These are phyloP conservation scores for Myriosclerotinia duriaeana DNA, from an alignment of 2,329 filamentous ascomycete genomes.

Conservation along the genomic window DNA sequence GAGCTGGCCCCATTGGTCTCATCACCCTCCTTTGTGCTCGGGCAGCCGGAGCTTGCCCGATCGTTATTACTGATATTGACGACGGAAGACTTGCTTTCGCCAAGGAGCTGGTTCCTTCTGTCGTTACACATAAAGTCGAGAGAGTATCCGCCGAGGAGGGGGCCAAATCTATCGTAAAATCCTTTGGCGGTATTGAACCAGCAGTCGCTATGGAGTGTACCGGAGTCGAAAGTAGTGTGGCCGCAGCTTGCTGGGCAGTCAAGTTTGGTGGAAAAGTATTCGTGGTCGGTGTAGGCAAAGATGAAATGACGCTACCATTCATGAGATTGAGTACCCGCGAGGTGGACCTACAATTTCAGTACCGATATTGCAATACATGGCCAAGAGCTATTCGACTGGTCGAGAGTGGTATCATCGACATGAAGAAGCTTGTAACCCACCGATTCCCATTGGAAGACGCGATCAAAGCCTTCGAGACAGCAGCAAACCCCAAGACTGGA, in stretches of 20 bases:
- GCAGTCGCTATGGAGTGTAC: constrained; percentile 87
- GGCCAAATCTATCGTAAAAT: constrained; percentile 64
- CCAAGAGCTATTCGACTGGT: constrained; percentile 87
- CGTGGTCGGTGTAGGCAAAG: constrained; percentile 91
- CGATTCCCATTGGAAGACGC: constrained; percentile 83
- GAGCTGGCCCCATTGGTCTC: constrained; percentile 90
- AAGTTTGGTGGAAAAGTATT: constrained; percentile 98
- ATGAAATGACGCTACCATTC: constrained; percentile 93
- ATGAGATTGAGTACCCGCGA: constrained; percentile 89
- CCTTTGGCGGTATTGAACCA: constrained; percentile 78
- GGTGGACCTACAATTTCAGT: constrained; percentile 94
- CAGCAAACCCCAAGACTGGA: constrained; percentile 82
- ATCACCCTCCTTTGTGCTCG: constrained; percentile 81
- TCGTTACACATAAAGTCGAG: constrained; percentile 77
- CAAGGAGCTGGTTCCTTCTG: constrained; percentile 75
- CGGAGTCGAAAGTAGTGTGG: constrained; percentile 86
- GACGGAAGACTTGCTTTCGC: constrained; percentile 82
- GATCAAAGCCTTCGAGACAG: constrained; percentile 84
- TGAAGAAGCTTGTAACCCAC: constrained; percentile 84
- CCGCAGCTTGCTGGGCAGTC: constrained; percentile 80
- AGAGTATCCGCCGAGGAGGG: constrained; percentile 67
- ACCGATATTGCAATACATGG: constrained; percentile 96
- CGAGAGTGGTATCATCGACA: constrained; percentile 77
- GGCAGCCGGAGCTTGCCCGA: constrained; percentile 84
- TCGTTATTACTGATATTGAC: constrained; percentile 94